These are phyloP conservation scores for Teratosphaeriaceae sp. DNA, from an alignment of 2,329 filamentous ascomycete genomes.

Conservation along the genomic window DNA sequence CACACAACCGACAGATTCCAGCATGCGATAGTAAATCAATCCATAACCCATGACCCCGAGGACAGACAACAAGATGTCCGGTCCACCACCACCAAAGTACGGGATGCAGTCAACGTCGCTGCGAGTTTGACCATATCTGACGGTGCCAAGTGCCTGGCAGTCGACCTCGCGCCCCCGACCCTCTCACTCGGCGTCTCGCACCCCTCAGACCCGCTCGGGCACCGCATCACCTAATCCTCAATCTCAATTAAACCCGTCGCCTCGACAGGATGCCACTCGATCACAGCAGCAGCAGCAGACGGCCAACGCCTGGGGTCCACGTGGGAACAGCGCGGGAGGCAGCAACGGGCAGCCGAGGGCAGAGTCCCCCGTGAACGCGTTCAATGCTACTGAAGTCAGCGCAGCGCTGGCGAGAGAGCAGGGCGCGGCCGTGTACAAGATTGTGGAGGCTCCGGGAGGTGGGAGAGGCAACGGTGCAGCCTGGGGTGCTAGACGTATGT, in stretches of 20 bases:
- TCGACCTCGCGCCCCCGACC: constrained; percentile 11
- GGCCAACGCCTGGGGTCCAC: constrained; percentile 19
- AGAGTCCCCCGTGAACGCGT: constrained; percentile 26
- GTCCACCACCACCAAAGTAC: constrained; percentile 3
- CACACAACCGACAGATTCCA: no score
- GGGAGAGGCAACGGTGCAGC: constrained; percentile 27
- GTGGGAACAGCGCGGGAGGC: constrained; percentile 10
- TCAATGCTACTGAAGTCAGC: constrained; percentile 39
- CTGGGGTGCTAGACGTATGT: constrained; percentile 35
- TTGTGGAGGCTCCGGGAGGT: constrained; percentile 7
- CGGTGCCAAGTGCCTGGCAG: constrained; percentile 14
- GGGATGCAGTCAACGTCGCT: background rate
- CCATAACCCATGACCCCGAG: no score
- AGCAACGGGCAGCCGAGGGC: constrained; percentile 12
- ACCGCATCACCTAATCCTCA: constrained; percentile 21
- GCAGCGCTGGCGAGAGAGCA: constrained; percentile 36
- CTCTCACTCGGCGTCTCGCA: constrained; percentile 19
- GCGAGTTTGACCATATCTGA: background rate
- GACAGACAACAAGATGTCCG: background rate
- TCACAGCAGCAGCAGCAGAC: constrained; percentile 11
- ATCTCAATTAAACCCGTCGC: constrained; percentile 12
- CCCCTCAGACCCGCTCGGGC: constrained; percentile 24
- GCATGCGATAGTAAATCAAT: no score
- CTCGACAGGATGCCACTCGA: constrained; percentile 11
- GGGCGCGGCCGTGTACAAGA: constrained; percentile 24